Conservation (phyloP, 2,329 filamentous ascomycete genomes). For the Fusarium multiceps region DNA sequence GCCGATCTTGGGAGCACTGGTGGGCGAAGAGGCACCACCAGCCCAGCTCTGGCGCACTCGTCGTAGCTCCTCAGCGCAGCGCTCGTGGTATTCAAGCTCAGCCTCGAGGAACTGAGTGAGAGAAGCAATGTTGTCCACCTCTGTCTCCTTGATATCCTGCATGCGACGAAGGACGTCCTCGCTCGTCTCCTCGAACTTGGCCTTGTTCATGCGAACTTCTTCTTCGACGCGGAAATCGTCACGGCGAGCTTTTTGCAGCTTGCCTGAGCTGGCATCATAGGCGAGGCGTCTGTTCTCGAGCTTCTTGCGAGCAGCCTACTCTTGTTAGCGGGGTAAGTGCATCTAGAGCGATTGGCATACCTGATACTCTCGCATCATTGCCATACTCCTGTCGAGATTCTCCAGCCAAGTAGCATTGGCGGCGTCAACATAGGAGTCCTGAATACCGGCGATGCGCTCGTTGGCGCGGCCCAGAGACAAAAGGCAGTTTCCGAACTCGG, state of each 20-base stretch:
- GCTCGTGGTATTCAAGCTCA: conserved; percentile 90
- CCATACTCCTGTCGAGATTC: conserved; percentile 86
- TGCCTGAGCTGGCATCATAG: conserved; percentile 88
- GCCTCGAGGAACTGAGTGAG: conserved; percentile 86
- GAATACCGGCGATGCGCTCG: conserved; percentile 85
- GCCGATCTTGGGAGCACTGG: conserved; percentile 31
- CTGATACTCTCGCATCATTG: conserved; percentile 98
- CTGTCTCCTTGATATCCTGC: conserved; percentile 95
- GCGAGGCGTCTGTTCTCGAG: conserved; percentile 89
- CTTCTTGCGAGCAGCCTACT: conserved; percentile 83
- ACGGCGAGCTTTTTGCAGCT: conserved; percentile 92
- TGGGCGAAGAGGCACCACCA: conserved; percentile 43
- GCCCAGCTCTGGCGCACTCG: conserved; percentile 62
- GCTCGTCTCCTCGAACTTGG: conserved; percentile 94
- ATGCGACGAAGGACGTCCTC: conserved; percentile 93
- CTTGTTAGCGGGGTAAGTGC: conserved; percentile 46
- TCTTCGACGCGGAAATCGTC: conserved; percentile 95
- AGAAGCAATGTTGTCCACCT: conserved; percentile 83
- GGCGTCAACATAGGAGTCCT: conserved; percentile 83
- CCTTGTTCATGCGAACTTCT: conserved; percentile 88
- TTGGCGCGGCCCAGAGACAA: conserved; percentile 84
- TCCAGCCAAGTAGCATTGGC: conserved; percentile 89
- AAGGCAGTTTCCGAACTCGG: conserved; percentile 89
- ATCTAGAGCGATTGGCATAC: conserved; percentile 58
- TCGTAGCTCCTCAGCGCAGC: conserved; percentile 84